Conservation (phyloP, 306 rosid species). For the Betula pendula region DNA sequence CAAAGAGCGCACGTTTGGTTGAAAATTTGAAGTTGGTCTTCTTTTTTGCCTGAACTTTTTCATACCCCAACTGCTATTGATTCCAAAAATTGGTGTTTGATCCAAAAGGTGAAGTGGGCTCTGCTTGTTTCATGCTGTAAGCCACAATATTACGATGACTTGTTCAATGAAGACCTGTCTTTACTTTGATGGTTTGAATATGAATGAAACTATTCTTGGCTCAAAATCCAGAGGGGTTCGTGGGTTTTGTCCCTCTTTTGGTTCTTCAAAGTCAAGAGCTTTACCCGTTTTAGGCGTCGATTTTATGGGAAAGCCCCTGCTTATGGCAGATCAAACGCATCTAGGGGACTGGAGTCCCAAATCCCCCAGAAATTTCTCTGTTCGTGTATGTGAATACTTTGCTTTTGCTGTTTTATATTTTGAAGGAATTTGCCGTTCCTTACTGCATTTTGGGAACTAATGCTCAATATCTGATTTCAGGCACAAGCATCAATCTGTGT, state of each 20-base stretch:
- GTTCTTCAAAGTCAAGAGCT: conserved; percentile 28
- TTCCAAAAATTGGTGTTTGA: background rate
- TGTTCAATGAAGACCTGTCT: conserved; percentile 43
- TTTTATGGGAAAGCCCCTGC: conserved; percentile 43
- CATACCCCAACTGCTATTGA: background rate
- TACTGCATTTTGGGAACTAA: background rate
- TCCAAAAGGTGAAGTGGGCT: conserved; percentile 19
- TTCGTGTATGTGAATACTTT: conserved; percentile 41
- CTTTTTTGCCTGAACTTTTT: background rate
- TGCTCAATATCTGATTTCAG: conserved; percentile 31
- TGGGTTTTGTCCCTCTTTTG: conserved; percentile 28
- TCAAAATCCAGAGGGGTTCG: conserved; percentile 40
- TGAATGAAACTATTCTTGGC: conserved; percentile 32
- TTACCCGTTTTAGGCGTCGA: conserved; percentile 33
- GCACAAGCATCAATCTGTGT: conserved; percentile 59
- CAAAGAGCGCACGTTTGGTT: background rate
- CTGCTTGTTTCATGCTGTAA: conserved; percentile 27
- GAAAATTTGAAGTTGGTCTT: conserved; percentile 5
- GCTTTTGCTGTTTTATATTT: background rate
- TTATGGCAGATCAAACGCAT: conserved; percentile 37
- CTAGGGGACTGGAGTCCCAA: conserved; percentile 31
- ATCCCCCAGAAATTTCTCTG: conserved; percentile 28
- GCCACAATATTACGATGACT: conserved; percentile 30
- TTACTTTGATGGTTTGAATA: conserved; percentile 39
- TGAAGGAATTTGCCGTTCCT: background rate